Evolutionary conservation across 257 asterid genomes (phyloP).

Genomic region (Nicotiana sylvestris): DNA sequence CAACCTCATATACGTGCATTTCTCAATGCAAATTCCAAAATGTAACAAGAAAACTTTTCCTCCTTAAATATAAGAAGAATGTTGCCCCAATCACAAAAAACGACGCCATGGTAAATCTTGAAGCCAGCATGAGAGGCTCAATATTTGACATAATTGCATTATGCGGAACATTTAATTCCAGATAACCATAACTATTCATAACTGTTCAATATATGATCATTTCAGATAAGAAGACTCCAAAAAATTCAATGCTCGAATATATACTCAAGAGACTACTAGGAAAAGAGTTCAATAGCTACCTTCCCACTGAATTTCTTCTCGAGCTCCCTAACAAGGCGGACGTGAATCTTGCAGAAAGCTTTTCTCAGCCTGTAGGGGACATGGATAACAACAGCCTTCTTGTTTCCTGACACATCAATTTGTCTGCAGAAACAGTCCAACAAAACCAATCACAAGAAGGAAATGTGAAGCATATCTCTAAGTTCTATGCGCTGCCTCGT

Average conservation of each 20-base stretch:
- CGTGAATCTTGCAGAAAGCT: conserved; percentile 79
- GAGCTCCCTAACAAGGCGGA: conserved; percentile 74
- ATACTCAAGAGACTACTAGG: background rate
- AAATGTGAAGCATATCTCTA: background rate
- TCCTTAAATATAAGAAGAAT: background rate
- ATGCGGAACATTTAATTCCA: background rate
- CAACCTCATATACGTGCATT: background rate
- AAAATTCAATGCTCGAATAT: background rate
- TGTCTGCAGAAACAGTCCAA: conserved; percentile 33
- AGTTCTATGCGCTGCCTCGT: no score
- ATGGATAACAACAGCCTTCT: conserved; percentile 82
- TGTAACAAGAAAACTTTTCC: background rate
- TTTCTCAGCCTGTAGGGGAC: conserved; percentile 76
- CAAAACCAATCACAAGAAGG: background rate
- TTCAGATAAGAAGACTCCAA: background rate
- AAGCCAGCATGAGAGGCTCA: background rate
- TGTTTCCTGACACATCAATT: conserved; percentile 63
- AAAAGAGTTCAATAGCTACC: conserved; percentile 30
- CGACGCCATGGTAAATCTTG: background rate
- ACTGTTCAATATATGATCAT: background rate
- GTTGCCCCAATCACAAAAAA: background rate
- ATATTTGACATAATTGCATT: background rate
- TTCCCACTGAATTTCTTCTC: conserved; percentile 93
- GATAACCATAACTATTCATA: background rate
- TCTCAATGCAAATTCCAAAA: background rate